phyloP scores from a whole-genome alignment of 495 filamentous ascomycete species.

The Aspergillus sclerotiicarbonarius region DNA sequence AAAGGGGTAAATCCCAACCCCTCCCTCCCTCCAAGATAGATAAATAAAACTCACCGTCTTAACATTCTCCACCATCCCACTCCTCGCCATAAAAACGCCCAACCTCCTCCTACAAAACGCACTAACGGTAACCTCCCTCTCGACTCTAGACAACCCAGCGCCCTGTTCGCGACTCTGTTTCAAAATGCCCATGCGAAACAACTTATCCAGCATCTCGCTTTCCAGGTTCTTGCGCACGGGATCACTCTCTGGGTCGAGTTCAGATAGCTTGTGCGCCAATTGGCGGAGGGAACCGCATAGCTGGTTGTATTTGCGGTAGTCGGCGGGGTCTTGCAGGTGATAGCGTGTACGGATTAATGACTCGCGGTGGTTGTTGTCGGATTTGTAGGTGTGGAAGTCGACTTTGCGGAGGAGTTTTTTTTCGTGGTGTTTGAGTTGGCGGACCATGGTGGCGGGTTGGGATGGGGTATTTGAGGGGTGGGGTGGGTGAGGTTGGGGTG shows the following conservation, averaged over 20 bases:
- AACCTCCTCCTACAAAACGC: conserved; percentile 78
- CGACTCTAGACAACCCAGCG: conserved; percentile 69
- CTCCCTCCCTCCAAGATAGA: conserved; percentile 8
- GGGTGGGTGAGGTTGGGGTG: neutral
- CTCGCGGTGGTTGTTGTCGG: conserved; percentile 80
- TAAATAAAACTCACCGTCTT: conserved; percentile 47
- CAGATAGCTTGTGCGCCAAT: conserved; percentile 79
- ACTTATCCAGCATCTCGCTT: conserved; percentile 78
- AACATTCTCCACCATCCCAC: conserved; percentile 86
- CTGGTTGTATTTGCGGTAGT: conserved; percentile 86
- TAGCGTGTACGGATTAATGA: conserved; percentile 79
- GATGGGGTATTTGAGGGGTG: neutral
- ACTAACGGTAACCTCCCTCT: conserved; percentile 80
- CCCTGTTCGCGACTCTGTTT: conserved; percentile 58
- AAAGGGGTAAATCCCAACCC: neutral
- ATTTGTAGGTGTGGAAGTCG: conserved; percentile 91
- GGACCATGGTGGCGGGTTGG: conserved; percentile 63
- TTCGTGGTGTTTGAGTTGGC: conserved; percentile 92
- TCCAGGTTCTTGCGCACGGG: conserved; percentile 78
- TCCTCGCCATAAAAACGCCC: conserved; percentile 81
- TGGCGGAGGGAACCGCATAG: conserved; percentile 82
- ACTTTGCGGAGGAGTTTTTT: conserved; percentile 84
- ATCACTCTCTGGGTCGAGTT: conserved; percentile 72
- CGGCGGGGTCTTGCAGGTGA: conserved; percentile 78
- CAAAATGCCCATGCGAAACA: conserved; percentile 86